phyloP scores from a whole-genome alignment of 2,329 filamentous ascomycete genomes.

The Clarireedia paspali region DNA sequence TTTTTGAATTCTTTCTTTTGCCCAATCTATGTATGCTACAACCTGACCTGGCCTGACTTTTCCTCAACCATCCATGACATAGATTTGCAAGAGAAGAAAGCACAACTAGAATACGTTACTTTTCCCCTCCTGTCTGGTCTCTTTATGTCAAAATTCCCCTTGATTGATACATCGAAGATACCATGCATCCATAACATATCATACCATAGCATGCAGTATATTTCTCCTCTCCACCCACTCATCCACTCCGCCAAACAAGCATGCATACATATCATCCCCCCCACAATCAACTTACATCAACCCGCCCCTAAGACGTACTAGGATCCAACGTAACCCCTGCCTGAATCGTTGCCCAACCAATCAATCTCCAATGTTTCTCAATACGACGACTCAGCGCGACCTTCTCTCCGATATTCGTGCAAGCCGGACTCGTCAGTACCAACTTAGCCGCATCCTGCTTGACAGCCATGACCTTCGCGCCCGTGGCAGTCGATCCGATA shows the following conservation, averaged over 20 bases:
- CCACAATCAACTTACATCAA: background rate
- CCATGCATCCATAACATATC: too few relatives aligned
- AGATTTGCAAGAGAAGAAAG: too few relatives aligned
- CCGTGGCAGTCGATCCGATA: slow-evolving; percentile 94
- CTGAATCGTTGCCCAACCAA: slow-evolving; percentile 68
- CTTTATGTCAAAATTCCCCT: too few relatives aligned
- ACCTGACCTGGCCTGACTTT: too few relatives aligned
- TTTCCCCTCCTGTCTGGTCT: too few relatives aligned
- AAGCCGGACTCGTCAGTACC: slow-evolving; percentile 84
- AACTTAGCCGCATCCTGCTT: slow-evolving; percentile 97
- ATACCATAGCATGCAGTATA: too few relatives aligned
- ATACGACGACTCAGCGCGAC: slow-evolving; percentile 93
- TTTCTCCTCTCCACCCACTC: too few relatives aligned
- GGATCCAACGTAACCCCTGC: slow-evolving; percentile 30
- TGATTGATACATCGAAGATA: too few relatives aligned
- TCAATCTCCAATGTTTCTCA: slow-evolving; percentile 97
- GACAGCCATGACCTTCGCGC: slow-evolving; percentile 93
- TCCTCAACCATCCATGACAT: too few relatives aligned
- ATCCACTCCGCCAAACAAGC: background rate
- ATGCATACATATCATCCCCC: background rate
- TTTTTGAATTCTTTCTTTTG: too few relatives aligned
- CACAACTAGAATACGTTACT: too few relatives aligned
- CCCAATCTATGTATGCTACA: too few relatives aligned
- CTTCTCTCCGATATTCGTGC: slow-evolving; percentile 97
- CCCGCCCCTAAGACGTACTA: slow-evolving; percentile 21